These are phyloP conservation scores for Fusarium mangiferae DNA, from an alignment of 2,329 filamentous ascomycete species.

Conservation along the genomic window DNA sequence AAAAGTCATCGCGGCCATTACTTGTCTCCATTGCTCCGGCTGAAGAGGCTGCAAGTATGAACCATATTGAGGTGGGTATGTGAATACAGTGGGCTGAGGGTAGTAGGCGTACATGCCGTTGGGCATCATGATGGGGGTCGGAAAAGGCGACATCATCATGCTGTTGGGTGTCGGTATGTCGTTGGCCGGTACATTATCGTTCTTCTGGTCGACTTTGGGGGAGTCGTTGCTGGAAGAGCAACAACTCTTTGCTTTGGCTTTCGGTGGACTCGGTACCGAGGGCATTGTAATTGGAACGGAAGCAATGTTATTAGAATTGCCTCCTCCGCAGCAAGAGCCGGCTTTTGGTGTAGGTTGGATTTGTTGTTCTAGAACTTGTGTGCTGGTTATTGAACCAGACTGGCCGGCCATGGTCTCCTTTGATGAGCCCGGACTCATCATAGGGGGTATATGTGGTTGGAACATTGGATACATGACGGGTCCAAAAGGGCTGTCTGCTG, in stretches of 20 bases:
- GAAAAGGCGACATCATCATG: slow-evolving; percentile 51
- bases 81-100: slow-evolving; percentile 59
- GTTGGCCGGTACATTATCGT: slow-evolving; percentile 31
- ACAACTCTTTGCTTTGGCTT: slow-evolving; percentile 43
- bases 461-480: slow-evolving; percentile 49
- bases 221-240: slow-evolving; percentile 44
- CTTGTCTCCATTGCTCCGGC: slow-evolving; percentile 63
- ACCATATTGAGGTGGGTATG: slow-evolving; percentile 64
- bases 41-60: slow-evolving; percentile 66
- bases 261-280: slow-evolving; percentile 28
- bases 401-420: slow-evolving; percentile 38
- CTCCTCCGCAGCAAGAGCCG: slow-evolving; percentile 53
- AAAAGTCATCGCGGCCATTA: slow-evolving; percentile 55
- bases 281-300: slow-evolving; percentile 22
- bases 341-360: slow-evolving; percentile 30
- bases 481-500: slow-evolving; percentile 40
- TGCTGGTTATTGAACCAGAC: slow-evolving; percentile 30
- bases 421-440: slow-evolving; percentile 28
- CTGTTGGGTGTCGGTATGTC: slow-evolving; percentile 40
- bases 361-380: slow-evolving; percentile 23
- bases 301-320: slow-evolving; percentile 5
- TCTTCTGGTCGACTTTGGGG: slow-evolving; percentile 32
- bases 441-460: slow-evolving; percentile 44
- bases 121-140: slow-evolving; percentile 49
- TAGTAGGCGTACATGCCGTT: slow-evolving; percentile 55